Base-by-base conservation (phyloP, 108 stramenopile genomes). In the Parietichytrium sp. region DNA sequence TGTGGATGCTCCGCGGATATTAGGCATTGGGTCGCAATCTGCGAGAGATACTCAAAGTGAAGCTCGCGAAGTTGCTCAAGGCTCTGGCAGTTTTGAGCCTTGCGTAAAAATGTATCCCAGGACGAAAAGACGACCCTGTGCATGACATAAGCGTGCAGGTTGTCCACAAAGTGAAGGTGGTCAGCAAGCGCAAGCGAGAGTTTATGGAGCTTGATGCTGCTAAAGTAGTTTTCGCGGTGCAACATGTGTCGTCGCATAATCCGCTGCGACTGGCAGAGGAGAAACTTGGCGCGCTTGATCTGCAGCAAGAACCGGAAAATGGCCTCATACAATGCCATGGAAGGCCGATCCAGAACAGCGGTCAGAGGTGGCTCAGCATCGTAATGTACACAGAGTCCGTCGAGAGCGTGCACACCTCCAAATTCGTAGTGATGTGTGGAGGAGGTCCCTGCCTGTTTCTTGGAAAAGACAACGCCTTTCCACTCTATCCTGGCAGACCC, bases 81-180 rank as follows among this genome's bases (percentile, higher is more conserved):
- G 10, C 61, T 33, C 33, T 33, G 36, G 33, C 38, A 33, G 10
- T 72, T 6, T 12, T 20, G 29, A 33, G 61, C 61, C 1, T 72
- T 42, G 6, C n/a, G 38, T n/a, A 45, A n/a, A 42, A 72, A 72
- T n/a, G 23, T 33, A 1, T 33, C 2, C 61, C 61, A 72, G 10
- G 61, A 72, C 10, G 45, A 33, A 25, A 45, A 33, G 10, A 42
- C 61, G n/a, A 72, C 10, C 61, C 61, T 10, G 20, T 72, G 29
- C 3, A 72, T 25, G 6, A 72, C 33, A 72, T 45, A 72, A n/a
- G 61, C 61, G 42, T 72, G 61, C 2, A 72, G 61, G 42, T 72
- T 72, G 0, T 33, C 36, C 10, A 72, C 42, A 72, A 72, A 72
- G 42, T 72, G 61, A 16, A 72, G 20, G 61, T 72, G 61, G 23